Conservation (phyloP, 768 basidiomycete genomes). For the Lactifluus volemus region DNA sequence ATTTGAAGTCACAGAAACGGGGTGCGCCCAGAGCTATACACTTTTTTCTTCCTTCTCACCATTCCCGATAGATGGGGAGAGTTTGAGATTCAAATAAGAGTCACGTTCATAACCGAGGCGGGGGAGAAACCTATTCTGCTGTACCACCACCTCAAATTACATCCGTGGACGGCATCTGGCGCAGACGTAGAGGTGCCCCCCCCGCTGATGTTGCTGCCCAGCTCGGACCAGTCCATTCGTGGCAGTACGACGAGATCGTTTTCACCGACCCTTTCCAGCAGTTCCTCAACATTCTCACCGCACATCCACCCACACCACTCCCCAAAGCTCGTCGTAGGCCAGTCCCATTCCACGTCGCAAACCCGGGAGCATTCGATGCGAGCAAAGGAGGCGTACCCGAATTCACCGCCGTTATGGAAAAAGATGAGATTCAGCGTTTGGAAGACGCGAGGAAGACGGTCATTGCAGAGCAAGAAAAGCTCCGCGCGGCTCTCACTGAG, state of each 20-base stretch:
- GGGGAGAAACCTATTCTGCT: slow-evolving; percentile 84
- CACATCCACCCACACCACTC: slow-evolving; percentile 77
- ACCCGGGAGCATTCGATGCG: slow-evolving; percentile 48
- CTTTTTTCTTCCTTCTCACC: not conserved
- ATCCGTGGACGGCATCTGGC: slow-evolving; percentile 69
- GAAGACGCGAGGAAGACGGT: slow-evolving; percentile 68
- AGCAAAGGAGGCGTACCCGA: slow-evolving; percentile 66
- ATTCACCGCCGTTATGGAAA: slow-evolving; percentile 79
- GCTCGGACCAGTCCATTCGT: slow-evolving; percentile 79
- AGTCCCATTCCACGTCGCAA: slow-evolving; percentile 61
- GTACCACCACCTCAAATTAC: slow-evolving; percentile 92
- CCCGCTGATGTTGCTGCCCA: slow-evolving; percentile 58
- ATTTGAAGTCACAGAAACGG: slow-evolving; percentile 93
- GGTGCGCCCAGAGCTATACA: slow-evolving; percentile 36
- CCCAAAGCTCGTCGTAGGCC: slow-evolving; percentile 54
- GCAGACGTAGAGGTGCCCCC: slow-evolving; percentile 63
- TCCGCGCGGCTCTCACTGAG: slow-evolving; percentile 57
- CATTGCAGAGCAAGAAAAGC: slow-evolving; percentile 67
- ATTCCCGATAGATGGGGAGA: slow-evolving; percentile 76
- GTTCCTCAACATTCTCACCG: slow-evolving; percentile 72
- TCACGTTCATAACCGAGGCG: slow-evolving; percentile 83
- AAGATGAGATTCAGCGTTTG: slow-evolving; percentile 71
- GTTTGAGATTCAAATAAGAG: slow-evolving; percentile 90
- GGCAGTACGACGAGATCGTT: slow-evolving; percentile 99
- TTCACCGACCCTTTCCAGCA: slow-evolving; percentile 88